Conservation (phyloP, 2,329 filamentous ascomycete species). For the Phoma herbarum region DNA sequence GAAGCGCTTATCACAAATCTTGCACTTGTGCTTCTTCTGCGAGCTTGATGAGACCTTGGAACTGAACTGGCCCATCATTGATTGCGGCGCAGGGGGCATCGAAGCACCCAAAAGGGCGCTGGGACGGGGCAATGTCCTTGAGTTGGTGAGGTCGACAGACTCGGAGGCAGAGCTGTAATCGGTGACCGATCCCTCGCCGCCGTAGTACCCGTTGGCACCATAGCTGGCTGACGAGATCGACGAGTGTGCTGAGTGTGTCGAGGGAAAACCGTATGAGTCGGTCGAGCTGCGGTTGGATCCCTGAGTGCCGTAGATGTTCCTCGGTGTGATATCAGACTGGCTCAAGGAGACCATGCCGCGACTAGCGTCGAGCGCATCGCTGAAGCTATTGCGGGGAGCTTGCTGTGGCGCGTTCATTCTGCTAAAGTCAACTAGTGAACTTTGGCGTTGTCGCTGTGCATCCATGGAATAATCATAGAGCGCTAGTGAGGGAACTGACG, state of each 20-base stretch:
- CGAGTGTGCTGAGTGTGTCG: slow-evolving; percentile 83
- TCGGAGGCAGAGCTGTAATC: slow-evolving; percentile 95
- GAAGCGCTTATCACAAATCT: slow-evolving; percentile 97
- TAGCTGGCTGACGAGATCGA: slow-evolving; percentile 86
- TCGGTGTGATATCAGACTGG: slow-evolving; percentile 81
- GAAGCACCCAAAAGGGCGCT: slow-evolving; percentile 68
- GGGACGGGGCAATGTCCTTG: slow-evolving; percentile 84
- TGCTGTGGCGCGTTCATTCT: slow-evolving; percentile 65
- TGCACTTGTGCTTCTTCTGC: slow-evolving; percentile 99
- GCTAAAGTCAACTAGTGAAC: slow-evolving; percentile 71
- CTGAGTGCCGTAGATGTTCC: slow-evolving; percentile 82
- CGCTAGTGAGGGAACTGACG: slow-evolving; percentile 73
- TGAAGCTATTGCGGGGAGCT: slow-evolving; percentile 74
- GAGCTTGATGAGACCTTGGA: slow-evolving; percentile 95
- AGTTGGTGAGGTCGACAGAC: slow-evolving; percentile 78
- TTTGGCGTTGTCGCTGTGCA: slow-evolving; percentile 62
- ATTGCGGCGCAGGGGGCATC: slow-evolving; percentile 84
- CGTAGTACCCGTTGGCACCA: slow-evolving; percentile 84
- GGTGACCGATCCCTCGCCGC: slow-evolving; percentile 80
- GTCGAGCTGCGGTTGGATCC: slow-evolving; percentile 72
- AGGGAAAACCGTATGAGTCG: slow-evolving; percentile 91
- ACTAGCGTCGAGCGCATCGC: slow-evolving; percentile 89
- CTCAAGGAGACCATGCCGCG: slow-evolving; percentile 95
- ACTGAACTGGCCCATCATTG: slow-evolving; percentile 99
- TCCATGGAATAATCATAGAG: slow-evolving; percentile 59